phyloP scores from a whole-genome alignment of 2,329 filamentous ascomycete genomes.

The Ciborinia camelliae region DNA sequence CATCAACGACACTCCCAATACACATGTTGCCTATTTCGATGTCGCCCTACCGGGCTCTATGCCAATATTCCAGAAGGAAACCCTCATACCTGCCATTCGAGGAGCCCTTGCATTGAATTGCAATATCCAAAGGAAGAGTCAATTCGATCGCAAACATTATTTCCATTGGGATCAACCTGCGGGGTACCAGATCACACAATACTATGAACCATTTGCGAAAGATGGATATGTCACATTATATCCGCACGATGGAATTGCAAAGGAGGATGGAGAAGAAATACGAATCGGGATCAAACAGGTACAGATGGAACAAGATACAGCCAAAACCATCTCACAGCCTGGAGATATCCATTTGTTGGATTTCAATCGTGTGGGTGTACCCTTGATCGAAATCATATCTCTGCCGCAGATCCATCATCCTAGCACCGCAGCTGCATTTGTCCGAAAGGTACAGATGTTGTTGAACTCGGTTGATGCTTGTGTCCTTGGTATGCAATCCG shows the following conservation, averaged over 20 bases:
- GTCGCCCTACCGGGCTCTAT: conserved; percentile 85
- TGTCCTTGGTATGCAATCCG: conserved; percentile 87
- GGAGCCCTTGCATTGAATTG: conserved; percentile 84
- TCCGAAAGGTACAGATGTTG: conserved; percentile 81
- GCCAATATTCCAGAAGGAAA: conserved; percentile 78
- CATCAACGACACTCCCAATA: conserved; percentile 70
- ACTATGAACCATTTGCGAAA: conserved; percentile 70
- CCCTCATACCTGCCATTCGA: conserved; percentile 82
- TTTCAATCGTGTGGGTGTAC: conserved; percentile 88
- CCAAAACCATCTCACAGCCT: conserved; percentile 81
- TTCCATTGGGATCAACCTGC: conserved; percentile 98
- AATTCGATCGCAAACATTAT: conserved; percentile 96
- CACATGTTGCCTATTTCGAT: conserved; percentile 86
- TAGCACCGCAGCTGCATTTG: conserved; percentile 80
- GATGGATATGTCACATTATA: conserved; percentile 70
- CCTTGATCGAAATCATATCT: conserved; percentile 93
- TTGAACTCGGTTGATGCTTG: conserved; percentile 80
- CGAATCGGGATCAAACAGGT: conserved; percentile 85
- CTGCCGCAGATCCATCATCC: conserved; percentile 84
- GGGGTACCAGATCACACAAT: conserved; percentile 97
- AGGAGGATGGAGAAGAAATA: conserved; percentile 67
- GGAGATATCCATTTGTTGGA: conserved; percentile 76
- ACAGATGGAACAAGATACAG: conserved; percentile 97
- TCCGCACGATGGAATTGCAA: conserved; percentile 73
- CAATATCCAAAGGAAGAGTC: conserved; percentile 69